A percentile compares a stretch with the other conserved stretches of the same genome.
These are phyloP conservation scores for cucumber (Cucumis sativus) DNA, from an alignment of 306 rosid genomes.

Conservation along the genomic window Cucumber_9930_V3 NC_026658.2:17343501-17344000, in stretches of 20 bases:
- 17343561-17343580: background rate
- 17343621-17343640: background rate
- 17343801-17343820: constrained; percentile 83
- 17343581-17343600: too few species aligned
- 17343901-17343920: constrained; percentile 7
- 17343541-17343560: background rate
- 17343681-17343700: background rate
- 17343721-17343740: background rate
- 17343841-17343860: constrained; percentile 49
- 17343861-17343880: background rate
- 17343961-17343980: constrained; percentile 52
- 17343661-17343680: background rate
- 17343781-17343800: constrained; percentile 60
- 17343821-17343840: constrained; percentile 82
- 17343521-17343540: background rate
- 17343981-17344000: constrained; percentile 53
- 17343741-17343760: background rate
- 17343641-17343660: too few species aligned
- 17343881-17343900: background rate
- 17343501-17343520: background rate
- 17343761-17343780: background rate
- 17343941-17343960: constrained; percentile 78
- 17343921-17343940: constrained; percentile 54
- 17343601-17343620: background rate
- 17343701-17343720: background rate